Evolutionary conservation across 2,329 filamentous ascomycete species (phyloP), one percentile per base, ranked within the genome.

Genomic region (Microdochium trichocladiopsis): DNA sequence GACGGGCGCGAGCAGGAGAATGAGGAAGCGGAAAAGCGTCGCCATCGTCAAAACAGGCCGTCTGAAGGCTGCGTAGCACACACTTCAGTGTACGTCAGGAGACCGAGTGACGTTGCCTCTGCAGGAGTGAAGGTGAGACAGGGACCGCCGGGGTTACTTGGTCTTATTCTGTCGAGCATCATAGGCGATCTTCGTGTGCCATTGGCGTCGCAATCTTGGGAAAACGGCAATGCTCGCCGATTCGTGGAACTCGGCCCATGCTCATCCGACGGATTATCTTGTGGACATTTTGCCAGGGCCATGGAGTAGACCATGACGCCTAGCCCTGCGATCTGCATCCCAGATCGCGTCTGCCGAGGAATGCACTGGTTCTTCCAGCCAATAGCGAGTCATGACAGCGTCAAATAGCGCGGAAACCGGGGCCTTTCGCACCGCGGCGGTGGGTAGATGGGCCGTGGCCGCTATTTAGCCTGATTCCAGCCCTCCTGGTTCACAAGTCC

Each of bases 1-100:
- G 41, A 45, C 41, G 18, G 41, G 41, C 16, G 41, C 41, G n/a
- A 23, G 3, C n/a, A 18, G 16, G 41, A 45, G 65, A 52, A 33
- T 6, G 16, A 52, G 51, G 33, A 50, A n/a, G 31, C 22, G 28
- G n/a, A 49, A 5, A 9, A 50, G 28, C 6, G 51, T 33, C 23
- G 41, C 28, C 31, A 50, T 52, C 24, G 4, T 48, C 16, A 49
- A 52, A 23, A 18, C 21, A 18, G 52, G 53, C n/a, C 45, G 52
- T 45, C n/a, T 25, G 49, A 6, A 52, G 54, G 8, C 52, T 52
- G 21, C 28, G 51, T 16, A 23, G 25, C 48, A 11, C 56, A 53
- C 3, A 59, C 28, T 31, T 31, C 28, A 31, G 28, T 8, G 28
- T 8, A 31, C 28, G 28, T 31, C 28, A 31, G 28, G 48, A 48